A percentile compares a stretch with the other conserved stretches of the same genome.
Conservation (phyloP, 441 rosid species). For the Omphalea diandra region DNA sequence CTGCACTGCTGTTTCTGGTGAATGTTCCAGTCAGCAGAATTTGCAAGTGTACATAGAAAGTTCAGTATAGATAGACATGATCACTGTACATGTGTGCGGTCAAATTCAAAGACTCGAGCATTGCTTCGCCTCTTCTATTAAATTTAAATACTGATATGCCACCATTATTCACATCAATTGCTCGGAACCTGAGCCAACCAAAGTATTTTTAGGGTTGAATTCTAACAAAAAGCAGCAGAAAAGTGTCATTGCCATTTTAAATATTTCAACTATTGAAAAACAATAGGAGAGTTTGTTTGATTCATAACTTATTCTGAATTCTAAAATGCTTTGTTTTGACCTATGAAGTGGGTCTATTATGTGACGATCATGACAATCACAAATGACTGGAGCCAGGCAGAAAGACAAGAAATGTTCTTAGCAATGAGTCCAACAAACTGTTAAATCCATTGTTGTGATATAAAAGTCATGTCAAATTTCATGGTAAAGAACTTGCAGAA, state of each 20-base stretch:
- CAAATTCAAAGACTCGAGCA: constrained; percentile 59
- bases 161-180: constrained; percentile 57
- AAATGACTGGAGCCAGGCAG: neutral
- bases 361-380: neutral
- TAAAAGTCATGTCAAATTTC: neutral
- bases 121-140: constrained; percentile 58
- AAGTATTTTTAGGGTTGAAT: neutral
- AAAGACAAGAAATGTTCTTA: too few relatives aligned
- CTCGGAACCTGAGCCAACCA: constrained; percentile 44
- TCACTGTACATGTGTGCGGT: constrained; percentile 61
- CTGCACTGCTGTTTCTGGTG: neutral
- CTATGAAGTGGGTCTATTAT: neutral
- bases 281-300: neutral
- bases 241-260: neutral
- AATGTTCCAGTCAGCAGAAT: constrained; percentile 10
- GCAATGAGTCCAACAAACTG: neutral
- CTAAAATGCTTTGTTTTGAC: neutral
- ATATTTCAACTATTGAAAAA: neutral
- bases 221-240: constrained; percentile 5
- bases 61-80: constrained; percentile 40
- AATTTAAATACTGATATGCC: constrained; percentile 49
- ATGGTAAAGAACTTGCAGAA: neutral
- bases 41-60: neutral
- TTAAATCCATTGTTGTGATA: neutral
- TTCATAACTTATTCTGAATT: neutral